phyloP scores from a whole-genome alignment of 1,139 yeast species.

The Groenewaldozyma auringiensis region DNA sequence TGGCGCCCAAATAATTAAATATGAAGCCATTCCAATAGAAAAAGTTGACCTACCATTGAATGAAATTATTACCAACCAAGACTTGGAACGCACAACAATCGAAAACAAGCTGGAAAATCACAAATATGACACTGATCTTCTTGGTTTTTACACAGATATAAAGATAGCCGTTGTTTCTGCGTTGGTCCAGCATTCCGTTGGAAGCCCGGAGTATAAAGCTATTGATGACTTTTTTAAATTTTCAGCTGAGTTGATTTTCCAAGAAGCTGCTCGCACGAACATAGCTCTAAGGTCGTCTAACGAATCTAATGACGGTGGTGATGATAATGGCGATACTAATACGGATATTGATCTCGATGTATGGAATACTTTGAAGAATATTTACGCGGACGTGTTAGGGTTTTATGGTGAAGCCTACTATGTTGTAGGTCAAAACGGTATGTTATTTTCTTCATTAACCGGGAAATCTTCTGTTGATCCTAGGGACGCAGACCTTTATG shows the following conservation, averaged over 20 bases:
- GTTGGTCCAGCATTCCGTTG: constrained; percentile 45
- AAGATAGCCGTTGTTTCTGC: constrained; percentile 52
- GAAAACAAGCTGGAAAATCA: constrained; percentile 11
- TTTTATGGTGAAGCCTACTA: constrained; percentile 60
- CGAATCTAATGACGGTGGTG: constrained; percentile 8
- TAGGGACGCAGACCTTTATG: constrained; percentile 52
- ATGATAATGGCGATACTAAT: constrained; percentile 3
- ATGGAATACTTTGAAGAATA: constrained; percentile 55
- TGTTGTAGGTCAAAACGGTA: constrained; percentile 43
- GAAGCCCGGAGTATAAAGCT: constrained; percentile 48
- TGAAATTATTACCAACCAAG: constrained; percentile 8
- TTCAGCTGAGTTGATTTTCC: constrained; percentile 58
- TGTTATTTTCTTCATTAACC: constrained; percentile 62
- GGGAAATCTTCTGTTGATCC: constrained; percentile 61
- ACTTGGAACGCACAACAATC: constrained; percentile 7
- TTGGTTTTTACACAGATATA: constrained; percentile 58
- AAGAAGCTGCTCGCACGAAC: constrained; percentile 52
- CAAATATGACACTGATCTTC: constrained; percentile 14
- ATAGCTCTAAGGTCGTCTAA: constrained; percentile 28
- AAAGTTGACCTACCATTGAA: constrained; percentile 4
- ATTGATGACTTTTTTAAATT: constrained; percentile 66
- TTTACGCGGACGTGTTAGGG: constrained; percentile 51
- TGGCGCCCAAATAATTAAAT: neutral
- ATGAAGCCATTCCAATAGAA: constrained; percentile 4
- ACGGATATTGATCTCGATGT: constrained; percentile 31